Evolutionary conservation across 208 protist species (phyloP).

Genomic region (Endotrypanum monterogeii): DNA sequence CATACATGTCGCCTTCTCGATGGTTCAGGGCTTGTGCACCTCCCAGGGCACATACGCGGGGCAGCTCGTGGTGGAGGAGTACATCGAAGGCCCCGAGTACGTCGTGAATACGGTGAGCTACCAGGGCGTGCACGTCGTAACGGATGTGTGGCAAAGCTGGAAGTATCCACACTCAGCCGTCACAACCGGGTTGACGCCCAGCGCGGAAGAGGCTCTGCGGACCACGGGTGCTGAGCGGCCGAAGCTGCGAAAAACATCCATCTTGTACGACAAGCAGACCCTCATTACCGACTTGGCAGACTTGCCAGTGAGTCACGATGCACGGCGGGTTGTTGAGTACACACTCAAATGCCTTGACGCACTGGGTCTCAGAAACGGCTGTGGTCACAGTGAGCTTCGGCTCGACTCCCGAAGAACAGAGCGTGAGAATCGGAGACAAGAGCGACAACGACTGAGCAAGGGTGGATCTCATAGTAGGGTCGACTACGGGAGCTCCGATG

Average conservation of each 20-base stretch:
- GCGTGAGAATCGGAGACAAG: neutral
- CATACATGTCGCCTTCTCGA: conserved; percentile 52
- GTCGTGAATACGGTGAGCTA: conserved; percentile 84
- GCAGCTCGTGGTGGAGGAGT: conserved; percentile 83
- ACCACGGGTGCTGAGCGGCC: conserved; percentile 3
- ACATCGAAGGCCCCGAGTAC: conserved; percentile 88
- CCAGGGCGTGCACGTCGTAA: conserved; percentile 74
- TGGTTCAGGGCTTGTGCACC: conserved; percentile 43
- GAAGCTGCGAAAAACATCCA: conserved; percentile 38
- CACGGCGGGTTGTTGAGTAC: conserved; percentile 73
- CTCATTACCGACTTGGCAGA: conserved; percentile 61
- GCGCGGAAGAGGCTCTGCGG: conserved; percentile 30
- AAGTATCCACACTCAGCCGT: conserved; percentile 56
- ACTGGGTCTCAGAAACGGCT: conserved; percentile 74
- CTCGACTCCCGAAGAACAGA: conserved; percentile 55
- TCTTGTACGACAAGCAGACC: conserved; percentile 80
- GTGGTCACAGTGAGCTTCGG: conserved; percentile 86
- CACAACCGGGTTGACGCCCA: conserved; percentile 44
- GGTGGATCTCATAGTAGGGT: neutral
- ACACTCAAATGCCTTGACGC: conserved; percentile 71
- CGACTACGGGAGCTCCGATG: neutral
- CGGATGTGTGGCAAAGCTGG: conserved; percentile 88
- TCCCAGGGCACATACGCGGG: conserved; percentile 52
- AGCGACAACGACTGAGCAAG: neutral
- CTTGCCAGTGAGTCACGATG: conserved; percentile 38